Base-by-base conservation (phyloP, 768 basidiomycete genomes). In the Sporobolomyces pararoseus region DNA sequence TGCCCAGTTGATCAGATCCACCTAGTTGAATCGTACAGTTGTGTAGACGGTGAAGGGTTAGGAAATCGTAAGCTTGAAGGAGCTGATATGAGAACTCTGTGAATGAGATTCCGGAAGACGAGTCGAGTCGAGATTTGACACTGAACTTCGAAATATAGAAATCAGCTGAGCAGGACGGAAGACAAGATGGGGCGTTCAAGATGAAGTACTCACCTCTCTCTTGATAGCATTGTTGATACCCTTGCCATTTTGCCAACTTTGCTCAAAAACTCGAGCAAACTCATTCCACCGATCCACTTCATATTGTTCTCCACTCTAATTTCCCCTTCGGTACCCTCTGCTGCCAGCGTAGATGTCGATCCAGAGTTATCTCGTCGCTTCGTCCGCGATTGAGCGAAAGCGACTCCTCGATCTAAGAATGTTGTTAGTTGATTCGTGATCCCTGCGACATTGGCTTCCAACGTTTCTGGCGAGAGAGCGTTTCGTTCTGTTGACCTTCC, bases 1-100 rank as follows among this genome's bases (percentile, higher is more conserved):
- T 99, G 21, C 96, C 96, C 90, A 93, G 96, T 79, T 99, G 96
- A 79, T 99, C 96, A 0, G 92, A 94, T 14, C 96, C 96, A 57
- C 96, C 96, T 49, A 98, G 81, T 79, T 99, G 96, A 50, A 96
- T 85, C 19, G 85, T 84, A 79, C 95, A 97, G 6, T 82, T 83
- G 61, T 84, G 82, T 72, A 83, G 82, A 78, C 89, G 81, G 68
- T 80, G 75, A 13, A 99, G 83, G 75, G 87, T 82, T 73, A 88
- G 85, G 80, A 96, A 99, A 80, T 99, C 96, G 80, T 93, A 90
- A 16, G 92, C 96, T 81, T 99, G 96, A 32, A 99, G 84, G 29
- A 99, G 86, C 77, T 99, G 96, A 79, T 99, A 99, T 5, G 90
- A 87, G 81, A 99, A 98, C 78, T 99, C 96, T 25, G 94, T 92